Conservation (phyloP, 2,329 filamentous ascomycete species). For the Neofusicoccum cordaticola region DNA sequence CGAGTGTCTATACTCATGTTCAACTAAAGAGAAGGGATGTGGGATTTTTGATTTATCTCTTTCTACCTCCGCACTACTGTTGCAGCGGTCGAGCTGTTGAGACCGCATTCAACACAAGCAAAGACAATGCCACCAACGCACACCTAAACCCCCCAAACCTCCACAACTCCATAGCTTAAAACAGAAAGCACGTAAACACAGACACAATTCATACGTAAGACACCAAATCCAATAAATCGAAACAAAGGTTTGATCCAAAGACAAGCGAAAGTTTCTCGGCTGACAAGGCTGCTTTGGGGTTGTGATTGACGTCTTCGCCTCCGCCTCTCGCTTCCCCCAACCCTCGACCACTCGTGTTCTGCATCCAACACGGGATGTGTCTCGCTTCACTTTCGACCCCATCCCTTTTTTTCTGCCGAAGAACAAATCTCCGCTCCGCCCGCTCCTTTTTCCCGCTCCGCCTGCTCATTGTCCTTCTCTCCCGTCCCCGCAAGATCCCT, state of each 20-base stretch:
- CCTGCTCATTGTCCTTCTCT: neutral
- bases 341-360: neutral
- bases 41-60: neutral
- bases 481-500: neutral
- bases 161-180: neutral
- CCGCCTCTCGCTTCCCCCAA: conserved; percentile 5
- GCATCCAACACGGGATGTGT: neutral
- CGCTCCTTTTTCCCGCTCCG: neutral
- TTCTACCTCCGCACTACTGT: neutral
- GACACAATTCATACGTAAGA: neutral
- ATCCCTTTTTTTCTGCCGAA: neutral
- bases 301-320: neutral
- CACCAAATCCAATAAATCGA: conserved; percentile 12
- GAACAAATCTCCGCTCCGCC: conserved; percentile 2
- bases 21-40: conserved; percentile 6
- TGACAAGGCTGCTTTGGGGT: neutral
- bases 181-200: neutral
- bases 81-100: neutral
- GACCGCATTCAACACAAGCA: neutral
- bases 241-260: neutral
- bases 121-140: neutral
- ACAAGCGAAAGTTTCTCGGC: neutral
- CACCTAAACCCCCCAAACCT: neutral
- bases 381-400: conserved; percentile 3
- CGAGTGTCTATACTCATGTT: conserved; percentile 13